Percentiles rank a stretch among this genome's conserved stretches.
Conservation (phyloP, 2,329 filamentous ascomycete species). For the Xylaria polymorpha region DNA sequence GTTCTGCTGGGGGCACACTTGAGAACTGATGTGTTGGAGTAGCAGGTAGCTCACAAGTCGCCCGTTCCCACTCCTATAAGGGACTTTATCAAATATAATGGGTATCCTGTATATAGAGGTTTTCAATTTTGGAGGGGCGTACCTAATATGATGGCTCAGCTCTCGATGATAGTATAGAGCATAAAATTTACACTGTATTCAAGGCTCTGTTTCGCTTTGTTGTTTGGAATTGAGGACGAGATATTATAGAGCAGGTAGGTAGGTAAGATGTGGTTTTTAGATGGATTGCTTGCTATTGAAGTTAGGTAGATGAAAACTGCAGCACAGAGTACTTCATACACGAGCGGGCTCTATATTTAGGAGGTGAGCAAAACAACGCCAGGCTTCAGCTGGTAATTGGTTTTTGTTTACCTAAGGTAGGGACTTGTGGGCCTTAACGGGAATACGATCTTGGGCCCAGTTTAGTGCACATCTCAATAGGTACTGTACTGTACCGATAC, state of each 20-base stretch:
- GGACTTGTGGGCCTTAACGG: conserved; percentile 16
- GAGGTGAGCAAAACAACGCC: too few relatives aligned
- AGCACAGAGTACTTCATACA: neutral
- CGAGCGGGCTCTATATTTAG: conserved; percentile 1
- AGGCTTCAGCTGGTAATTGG: neutral
- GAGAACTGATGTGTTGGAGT: neutral
- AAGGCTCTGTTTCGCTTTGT: neutral
- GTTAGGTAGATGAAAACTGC: neutral
- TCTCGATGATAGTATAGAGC: neutral
- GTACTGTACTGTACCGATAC: too few relatives aligned
- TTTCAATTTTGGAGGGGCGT: neutral
- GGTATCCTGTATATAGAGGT: neutral
- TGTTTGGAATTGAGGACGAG: neutral
- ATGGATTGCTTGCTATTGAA: neutral
- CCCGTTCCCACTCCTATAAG: neutral
- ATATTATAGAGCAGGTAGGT: too few relatives aligned
- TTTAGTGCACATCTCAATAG: neutral
- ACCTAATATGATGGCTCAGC: neutral
- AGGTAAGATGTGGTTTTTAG: neutral
- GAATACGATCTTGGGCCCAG: conserved; percentile 25
- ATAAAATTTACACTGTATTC: neutral
- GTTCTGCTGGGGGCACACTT: too few relatives aligned
- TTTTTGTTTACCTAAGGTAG: neutral
- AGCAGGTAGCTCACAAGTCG: neutral
- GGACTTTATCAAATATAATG: neutral